Evolutionary conservation across 2,329 filamentous ascomycete genomes (phyloP).

Genomic region (Colletotrichum filicis): DNA sequence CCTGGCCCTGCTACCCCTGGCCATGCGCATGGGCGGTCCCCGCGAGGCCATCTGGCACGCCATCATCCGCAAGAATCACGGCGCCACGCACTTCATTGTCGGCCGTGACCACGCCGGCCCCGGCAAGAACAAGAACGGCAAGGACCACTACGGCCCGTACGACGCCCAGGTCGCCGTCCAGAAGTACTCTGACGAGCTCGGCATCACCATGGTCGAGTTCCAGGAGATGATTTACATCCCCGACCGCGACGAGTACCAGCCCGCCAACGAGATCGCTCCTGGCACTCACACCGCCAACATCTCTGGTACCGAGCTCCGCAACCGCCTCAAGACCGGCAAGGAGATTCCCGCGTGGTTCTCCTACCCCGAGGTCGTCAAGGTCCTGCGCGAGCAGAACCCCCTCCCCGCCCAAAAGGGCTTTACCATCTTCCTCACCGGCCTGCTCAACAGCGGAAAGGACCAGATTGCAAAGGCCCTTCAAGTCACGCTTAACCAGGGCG

Average conservation of each 20-base stretch:
- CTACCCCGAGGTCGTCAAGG: conserved; percentile 97
- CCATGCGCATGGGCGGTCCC: conserved; percentile 99
- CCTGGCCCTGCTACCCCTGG: conserved; percentile 91
- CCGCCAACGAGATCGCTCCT: conserved; percentile 87
- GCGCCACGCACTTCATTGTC: conserved; percentile 98
- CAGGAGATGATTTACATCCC: conserved; percentile 99
- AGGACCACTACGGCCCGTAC: conserved; percentile 98
- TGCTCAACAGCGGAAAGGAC: conserved; percentile 97
- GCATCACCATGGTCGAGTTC: conserved; percentile 99
- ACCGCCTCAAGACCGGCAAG: conserved; percentile 88
- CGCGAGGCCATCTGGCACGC: conserved; percentile 99
- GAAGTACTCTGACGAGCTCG: conserved; percentile 95
- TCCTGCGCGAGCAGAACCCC: conserved; percentile 95
- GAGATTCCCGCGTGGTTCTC: conserved; percentile 99
- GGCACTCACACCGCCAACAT: conserved; percentile 90
- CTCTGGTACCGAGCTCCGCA: conserved; percentile 89
- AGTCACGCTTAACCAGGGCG: conserved; percentile 97
- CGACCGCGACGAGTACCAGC: conserved; percentile 95
- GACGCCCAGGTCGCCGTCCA: conserved; percentile 96
- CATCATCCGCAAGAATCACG: conserved; percentile 99
- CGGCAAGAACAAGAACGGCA: conserved; percentile 96
- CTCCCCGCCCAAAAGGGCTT: conserved; percentile 93
- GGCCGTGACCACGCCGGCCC: conserved; percentile 98
- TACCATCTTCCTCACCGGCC: conserved; percentile 97
- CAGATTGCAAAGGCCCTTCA: conserved; percentile 95